Evolutionary conservation across 2,329 filamentous ascomycete genomes (phyloP).

Genomic region (Colletotrichum sp.): DNA sequence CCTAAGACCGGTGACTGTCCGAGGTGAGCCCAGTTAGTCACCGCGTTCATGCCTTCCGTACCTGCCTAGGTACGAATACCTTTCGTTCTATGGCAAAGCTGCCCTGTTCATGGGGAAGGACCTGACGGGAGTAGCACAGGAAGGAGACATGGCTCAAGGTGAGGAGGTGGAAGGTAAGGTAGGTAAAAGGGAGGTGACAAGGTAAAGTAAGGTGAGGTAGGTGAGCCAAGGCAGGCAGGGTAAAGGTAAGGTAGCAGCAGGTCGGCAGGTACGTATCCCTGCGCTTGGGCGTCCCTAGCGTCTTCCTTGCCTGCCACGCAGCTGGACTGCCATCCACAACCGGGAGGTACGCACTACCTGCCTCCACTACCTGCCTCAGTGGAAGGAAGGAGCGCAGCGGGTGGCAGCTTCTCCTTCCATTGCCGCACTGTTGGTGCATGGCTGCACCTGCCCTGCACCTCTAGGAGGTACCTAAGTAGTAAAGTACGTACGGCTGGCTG

Average conservation of each 20-base stretch:
- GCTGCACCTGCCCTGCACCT: not conserved
- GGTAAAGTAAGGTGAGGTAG: not conserved
- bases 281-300: not conserved
- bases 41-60: not conserved
- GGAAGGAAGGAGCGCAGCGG: not conserved
- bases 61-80: not conserved
- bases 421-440: not conserved
- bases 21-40: not conserved
- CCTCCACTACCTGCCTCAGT: not conserved
- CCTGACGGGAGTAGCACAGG: not conserved
- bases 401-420: not conserved
- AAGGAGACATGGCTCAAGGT: not conserved
- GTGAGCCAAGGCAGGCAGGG: not conserved
- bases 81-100: not conserved
- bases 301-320: not conserved
- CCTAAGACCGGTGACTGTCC: not conserved
- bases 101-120: not conserved
- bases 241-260: not conserved
- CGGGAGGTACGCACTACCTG: not conserved
- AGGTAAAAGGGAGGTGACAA: not conserved
- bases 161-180: not conserved
- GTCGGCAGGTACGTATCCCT: not conserved
- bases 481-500: not conserved
- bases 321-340: not conserved
- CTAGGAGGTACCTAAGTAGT: not conserved